phyloP scores from a whole-genome alignment of 208 protist genomes.

The Leishmania guyanensis region DNA sequence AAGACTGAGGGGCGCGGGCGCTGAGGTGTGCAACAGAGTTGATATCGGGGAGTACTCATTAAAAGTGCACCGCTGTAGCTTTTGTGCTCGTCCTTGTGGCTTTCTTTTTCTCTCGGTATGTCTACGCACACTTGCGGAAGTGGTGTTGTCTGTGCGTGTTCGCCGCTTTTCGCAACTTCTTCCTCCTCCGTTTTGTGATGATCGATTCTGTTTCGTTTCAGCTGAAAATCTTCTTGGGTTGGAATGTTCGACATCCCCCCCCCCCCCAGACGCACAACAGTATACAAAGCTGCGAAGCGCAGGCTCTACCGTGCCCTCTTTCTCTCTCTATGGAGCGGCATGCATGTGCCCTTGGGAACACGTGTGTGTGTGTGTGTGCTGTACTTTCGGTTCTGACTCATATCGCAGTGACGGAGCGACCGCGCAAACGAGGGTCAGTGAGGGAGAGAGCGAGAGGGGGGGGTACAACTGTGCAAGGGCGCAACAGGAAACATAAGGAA shows the following conservation, averaged over 20 bases:
- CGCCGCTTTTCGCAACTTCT: not conserved
- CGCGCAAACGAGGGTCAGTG: not conserved
- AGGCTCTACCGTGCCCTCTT: not conserved
- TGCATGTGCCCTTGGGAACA: not conserved
- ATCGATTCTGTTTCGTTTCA: not conserved
- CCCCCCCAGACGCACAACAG: not conserved
- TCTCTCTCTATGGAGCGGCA: not conserved
- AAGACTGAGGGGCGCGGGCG: not conserved
- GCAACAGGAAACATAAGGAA: not conserved
- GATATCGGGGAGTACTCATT: not conserved
- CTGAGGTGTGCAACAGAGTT: not conserved
- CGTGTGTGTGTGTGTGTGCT: not conserved
- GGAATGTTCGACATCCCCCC: not conserved
- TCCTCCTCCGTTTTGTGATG: not conserved
- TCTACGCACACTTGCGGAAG: not conserved
- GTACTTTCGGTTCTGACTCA: not conserved
- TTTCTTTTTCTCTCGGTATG: conserved; percentile 6
- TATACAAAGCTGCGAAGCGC: not conserved
- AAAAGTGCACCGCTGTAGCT: not conserved
- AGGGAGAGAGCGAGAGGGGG: not conserved
- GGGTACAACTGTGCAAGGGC: not conserved
- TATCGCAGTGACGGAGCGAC: not conserved
- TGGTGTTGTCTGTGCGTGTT: not conserved
- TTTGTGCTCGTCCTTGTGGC: not conserved
- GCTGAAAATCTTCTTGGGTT: not conserved